Percentiles rank a stretch among this genome's conserved stretches.
phyloP scores from a whole-genome alignment of 2,329 filamentous ascomycete species.

The Aspergillus jensenii region DNA sequence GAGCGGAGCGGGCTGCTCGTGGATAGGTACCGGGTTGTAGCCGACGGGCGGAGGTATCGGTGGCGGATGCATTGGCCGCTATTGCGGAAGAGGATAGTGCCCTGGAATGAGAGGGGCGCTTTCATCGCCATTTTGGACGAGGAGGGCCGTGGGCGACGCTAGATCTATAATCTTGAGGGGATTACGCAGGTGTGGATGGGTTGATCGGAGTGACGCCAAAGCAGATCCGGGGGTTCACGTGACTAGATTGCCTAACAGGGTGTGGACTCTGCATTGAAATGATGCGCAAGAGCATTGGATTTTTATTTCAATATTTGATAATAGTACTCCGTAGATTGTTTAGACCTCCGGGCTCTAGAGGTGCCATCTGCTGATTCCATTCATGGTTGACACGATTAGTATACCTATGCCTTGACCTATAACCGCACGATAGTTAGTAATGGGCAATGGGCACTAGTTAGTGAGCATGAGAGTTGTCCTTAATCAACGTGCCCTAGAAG shows the following conservation, averaged over 20 bases:
- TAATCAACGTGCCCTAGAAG: background rate
- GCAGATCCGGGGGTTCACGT: background rate
- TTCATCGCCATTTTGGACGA: constrained; percentile 12
- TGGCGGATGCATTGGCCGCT: constrained; percentile 27
- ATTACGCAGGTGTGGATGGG: background rate
- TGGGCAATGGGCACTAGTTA: background rate
- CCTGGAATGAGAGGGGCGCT: constrained; percentile 11
- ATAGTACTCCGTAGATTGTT: too few species aligned
- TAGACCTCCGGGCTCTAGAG: too few species aligned
- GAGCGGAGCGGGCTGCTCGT: constrained; percentile 29
- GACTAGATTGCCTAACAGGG: background rate
- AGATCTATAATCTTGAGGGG: background rate
- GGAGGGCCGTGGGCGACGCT: background rate
- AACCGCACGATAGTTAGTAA: background rate
- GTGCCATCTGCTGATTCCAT: too few species aligned
- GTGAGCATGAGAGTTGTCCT: background rate
- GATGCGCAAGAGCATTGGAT: background rate
- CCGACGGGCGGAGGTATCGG: constrained; percentile 16
- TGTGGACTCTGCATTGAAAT: background rate
- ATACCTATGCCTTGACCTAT: background rate
- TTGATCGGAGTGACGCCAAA: background rate
- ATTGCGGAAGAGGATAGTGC: constrained; percentile 24
- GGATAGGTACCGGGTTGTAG: constrained; percentile 23
- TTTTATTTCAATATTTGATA: background rate
- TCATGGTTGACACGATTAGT: too few species aligned